Evolutionary conservation across 768 basidiomycete species (phyloP).

Genomic region (Auriculariales sp.): DNA sequence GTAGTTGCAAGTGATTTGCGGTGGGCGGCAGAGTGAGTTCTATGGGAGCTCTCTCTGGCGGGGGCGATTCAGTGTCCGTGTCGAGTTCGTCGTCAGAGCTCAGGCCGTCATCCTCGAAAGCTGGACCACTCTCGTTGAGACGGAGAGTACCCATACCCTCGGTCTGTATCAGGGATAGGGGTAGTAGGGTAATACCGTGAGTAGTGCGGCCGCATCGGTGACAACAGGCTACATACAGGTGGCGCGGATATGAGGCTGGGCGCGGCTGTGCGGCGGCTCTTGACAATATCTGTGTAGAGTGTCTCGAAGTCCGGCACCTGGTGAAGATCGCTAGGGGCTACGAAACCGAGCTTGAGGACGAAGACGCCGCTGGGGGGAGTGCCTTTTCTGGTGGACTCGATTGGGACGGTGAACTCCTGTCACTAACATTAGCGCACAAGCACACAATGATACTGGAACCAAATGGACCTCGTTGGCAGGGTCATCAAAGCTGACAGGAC

Average conservation of each 20-base stretch:
- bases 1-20: conserved; percentile 12
- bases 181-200: not conserved
- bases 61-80: conserved; percentile 18
- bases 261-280: conserved; percentile 37
- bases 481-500: conserved; percentile 41
- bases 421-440: not conserved
- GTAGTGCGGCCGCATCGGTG: not conserved
- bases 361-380: conserved; percentile 37
- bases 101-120: conserved; percentile 62
- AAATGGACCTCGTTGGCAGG: conserved; percentile 49
- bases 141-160: conserved; percentile 77
- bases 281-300: conserved; percentile 48
- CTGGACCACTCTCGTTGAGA: conserved; percentile 37
- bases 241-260: conserved; percentile 56
- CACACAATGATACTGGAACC: not conserved
- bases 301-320: conserved; percentile 39
- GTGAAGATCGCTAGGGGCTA: conserved; percentile 26
- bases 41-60: conserved; percentile 9
- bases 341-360: conserved; percentile 47
- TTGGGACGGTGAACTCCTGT: conserved; percentile 31
- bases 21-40: conserved; percentile 12
- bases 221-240: conserved; percentile 35
- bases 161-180: conserved; percentile 33
- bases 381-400: conserved; percentile 35
- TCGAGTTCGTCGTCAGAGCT: conserved; percentile 38